Percentiles rank a stretch among this genome's conserved stretches.
Evolutionary conservation across 176 grass and related monocot genomes (phyloP).

Genomic region (Oryza rufipogon): DNA sequence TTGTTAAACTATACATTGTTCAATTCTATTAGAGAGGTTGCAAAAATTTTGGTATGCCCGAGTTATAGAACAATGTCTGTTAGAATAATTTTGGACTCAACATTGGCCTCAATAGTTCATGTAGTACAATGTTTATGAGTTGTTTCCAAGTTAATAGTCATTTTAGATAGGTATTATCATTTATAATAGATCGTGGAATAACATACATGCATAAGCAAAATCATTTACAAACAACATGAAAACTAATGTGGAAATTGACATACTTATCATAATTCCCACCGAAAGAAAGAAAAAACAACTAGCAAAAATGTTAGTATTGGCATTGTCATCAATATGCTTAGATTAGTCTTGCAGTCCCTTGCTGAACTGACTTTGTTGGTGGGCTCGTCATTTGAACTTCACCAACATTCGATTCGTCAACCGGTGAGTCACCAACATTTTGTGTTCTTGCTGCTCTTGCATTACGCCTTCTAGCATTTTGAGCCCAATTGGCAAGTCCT

Average conservation of each 20-base stretch:
- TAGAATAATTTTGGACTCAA: neutral
- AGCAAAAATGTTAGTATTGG: neutral
- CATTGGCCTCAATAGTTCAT: neutral
- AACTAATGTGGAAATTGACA: neutral
- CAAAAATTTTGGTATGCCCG: no score
- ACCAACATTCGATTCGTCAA: neutral
- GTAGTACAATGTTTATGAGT: no score
- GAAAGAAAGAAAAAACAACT: neutral
- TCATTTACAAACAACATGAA: neutral
- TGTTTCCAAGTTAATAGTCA: neutral
- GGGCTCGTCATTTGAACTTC: slow-evolving; percentile 52
- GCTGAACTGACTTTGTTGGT: neutral
- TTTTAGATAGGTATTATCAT: neutral
- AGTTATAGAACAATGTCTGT: neutral
- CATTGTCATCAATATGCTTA: slow-evolving; percentile 13
- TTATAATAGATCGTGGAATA: neutral
- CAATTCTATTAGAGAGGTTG: neutral
- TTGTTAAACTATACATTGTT: neutral
- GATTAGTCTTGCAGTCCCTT: slow-evolving; percentile 44
- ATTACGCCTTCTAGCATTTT: slow-evolving; percentile 41
- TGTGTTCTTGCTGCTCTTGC: neutral
- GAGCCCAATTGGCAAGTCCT: slow-evolving; percentile 60
- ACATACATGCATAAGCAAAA: neutral
- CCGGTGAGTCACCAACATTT: slow-evolving; percentile 2
- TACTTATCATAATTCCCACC: neutral